Evolutionary conservation across 257 asterid species (phyloP), one percentile per base, ranked within the genome.

Genomic region (Gentiana macrophylla): DNA sequence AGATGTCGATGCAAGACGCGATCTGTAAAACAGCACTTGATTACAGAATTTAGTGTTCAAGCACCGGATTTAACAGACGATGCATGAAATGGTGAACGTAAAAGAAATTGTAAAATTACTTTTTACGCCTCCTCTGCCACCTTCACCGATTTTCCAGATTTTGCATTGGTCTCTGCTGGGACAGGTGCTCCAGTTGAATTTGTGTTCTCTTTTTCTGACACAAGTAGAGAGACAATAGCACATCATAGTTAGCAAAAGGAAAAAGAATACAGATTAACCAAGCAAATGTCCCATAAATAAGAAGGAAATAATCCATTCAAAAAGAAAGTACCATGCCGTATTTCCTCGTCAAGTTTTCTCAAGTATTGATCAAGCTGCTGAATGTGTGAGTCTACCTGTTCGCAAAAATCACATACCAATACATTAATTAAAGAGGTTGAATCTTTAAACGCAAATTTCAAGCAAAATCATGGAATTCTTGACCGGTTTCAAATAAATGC

Each of bases 301-400:
- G 12, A 24, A 46, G 59, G 3, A 32, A 13, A 44, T 44, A 50
- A 43, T 13, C 43, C 10, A 5, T 8, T 13, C 7, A 24, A 59
- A 41, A 60, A 47, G 11, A 55, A 35, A 35, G 37, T 77, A 88
- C 90, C 95, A 5, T 84, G 84, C n/a, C 87, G 78, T 55, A 80
- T 87, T 70, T 85, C 94, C 72, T 92, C 97, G 62, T 88, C 97
- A 53, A 81, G 73, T 74, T 80, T 92, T 78, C 79, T 88, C 75
- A 92, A 55, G 65, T 83, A 85, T 66, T 81, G 97, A 75, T 92
- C 98, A 49, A 92, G 95, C 74, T 88, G 98, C 67, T 88, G 98
- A 69, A 92, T 78, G 66, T 87, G 95, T 59, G 92, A 64, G 70
- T 91, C 98, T 24, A 87, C 95, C 95, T 89, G 47, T n/a, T 13